Evolutionary conservation across 2,329 filamentous ascomycete species (phyloP).

Genomic region (Talaromyces sp.): DNA sequence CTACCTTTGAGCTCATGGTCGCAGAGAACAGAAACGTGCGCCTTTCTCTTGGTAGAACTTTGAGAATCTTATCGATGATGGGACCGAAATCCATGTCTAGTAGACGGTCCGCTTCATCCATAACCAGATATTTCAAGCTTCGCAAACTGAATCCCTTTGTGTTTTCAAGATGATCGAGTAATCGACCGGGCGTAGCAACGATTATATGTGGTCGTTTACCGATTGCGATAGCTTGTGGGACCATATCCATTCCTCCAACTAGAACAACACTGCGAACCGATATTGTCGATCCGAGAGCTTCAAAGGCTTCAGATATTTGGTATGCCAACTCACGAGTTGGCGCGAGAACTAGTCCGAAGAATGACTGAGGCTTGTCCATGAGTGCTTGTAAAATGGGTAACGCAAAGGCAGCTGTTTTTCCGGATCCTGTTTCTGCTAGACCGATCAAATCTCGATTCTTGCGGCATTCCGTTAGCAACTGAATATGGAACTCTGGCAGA

Average conservation of each 20-base stretch:
- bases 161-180: constrained; percentile 90
- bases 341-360: constrained; percentile 85
- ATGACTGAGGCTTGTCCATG: constrained; percentile 76
- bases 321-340: constrained; percentile 90
- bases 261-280: constrained; percentile 81
- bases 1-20: constrained; percentile 90
- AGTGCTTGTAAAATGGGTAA: constrained; percentile 87
- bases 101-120: constrained; percentile 90
- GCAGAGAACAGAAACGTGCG: constrained; percentile 88
- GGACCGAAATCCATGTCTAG: constrained; percentile 93
- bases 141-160: constrained; percentile 91
- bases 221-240: constrained; percentile 80
- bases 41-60: constrained; percentile 69
- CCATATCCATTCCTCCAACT: constrained; percentile 94
- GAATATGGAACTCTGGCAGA: background rate
- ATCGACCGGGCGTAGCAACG: constrained; percentile 82
- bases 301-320: constrained; percentile 83
- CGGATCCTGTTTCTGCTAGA: constrained; percentile 88
- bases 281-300: constrained; percentile 80
- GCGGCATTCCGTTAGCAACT: background rate
- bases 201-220: constrained; percentile 95
- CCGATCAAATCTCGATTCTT: constrained; percentile 76
- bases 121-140: constrained; percentile 78
- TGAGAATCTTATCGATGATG: constrained; percentile 86
- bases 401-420: constrained; percentile 93